Percentiles rank a stretch among this genome's conserved stretches.
These are phyloP conservation scores for Pleurotus eryngii DNA, from an alignment of 768 basidiomycete genomes.

Conservation along the genomic window DNA sequence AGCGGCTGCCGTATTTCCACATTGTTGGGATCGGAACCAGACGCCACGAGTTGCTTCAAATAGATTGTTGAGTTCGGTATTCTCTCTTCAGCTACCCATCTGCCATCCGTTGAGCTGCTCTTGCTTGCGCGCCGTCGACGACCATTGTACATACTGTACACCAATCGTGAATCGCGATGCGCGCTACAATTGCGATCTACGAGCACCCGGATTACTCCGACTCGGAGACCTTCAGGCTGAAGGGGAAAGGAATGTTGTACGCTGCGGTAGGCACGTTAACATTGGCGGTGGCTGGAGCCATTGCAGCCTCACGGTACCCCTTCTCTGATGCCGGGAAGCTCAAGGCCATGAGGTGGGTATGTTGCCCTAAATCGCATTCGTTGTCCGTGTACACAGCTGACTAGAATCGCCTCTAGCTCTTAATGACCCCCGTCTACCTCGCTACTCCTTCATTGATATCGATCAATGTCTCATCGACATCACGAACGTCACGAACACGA, in stretches of 20 bases:
- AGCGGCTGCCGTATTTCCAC: no score
- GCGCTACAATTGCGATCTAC: conserved; percentile 2
- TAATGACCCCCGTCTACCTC: no score
- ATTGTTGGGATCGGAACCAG: no score
- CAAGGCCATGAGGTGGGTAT: background rate
- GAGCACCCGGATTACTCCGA: conserved; percentile 7
- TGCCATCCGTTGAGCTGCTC: conserved; percentile 28
- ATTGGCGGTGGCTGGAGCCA: conserved; percentile 1
- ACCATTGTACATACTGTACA: background rate
- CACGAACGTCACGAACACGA: no score
- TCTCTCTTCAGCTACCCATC: conserved; percentile 48
- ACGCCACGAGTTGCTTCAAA: conserved; percentile 45
- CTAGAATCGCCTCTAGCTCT: no score
- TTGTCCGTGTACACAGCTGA: background rate
- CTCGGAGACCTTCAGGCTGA: background rate
- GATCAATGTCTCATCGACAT: conserved; percentile 34
- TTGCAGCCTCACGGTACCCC: background rate
- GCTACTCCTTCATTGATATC: no score
- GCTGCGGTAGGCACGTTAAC: conserved; percentile 2
- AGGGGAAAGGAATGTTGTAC: conserved; percentile 1
- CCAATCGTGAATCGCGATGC: background rate
- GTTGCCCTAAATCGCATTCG: background rate
- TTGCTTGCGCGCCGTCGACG: background rate
- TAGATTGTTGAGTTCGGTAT: conserved; percentile 50
- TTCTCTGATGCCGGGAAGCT: background rate